Percentiles rank a stretch among this genome's conserved stretches.
These are phyloP conservation scores for Microsporum ferrugineum DNA, from an alignment of 2,329 filamentous ascomycete genomes.

Conservation along the genomic window DNA sequence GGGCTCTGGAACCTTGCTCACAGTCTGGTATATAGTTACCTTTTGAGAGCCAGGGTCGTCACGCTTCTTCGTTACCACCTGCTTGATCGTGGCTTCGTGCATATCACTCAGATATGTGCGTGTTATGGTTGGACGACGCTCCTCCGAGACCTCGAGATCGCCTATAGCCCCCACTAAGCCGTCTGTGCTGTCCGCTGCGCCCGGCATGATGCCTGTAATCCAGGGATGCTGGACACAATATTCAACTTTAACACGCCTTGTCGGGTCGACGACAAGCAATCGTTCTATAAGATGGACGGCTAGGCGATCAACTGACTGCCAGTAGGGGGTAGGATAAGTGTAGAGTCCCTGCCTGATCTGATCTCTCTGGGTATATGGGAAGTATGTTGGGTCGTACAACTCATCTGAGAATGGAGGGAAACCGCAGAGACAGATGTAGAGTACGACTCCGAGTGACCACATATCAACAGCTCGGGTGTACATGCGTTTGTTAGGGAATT, in stretches of 20 bases:
- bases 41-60: neutral
- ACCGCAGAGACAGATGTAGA: constrained; percentile 94
- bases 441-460: constrained; percentile 93
- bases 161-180: constrained; percentile 80
- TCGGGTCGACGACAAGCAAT: constrained; percentile 83
- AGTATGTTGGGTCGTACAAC: constrained; percentile 58
- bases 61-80: constrained; percentile 17
- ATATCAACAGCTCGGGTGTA: constrained; percentile 94
- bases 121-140: constrained; percentile 64
- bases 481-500: constrained; percentile 59
- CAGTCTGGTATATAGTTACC: neutral
- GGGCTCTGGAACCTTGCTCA: constrained; percentile 39
- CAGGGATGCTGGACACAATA: constrained; percentile 86
- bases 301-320: constrained; percentile 76
- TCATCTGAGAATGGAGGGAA: constrained; percentile 97
- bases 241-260: constrained; percentile 75
- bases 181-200: constrained; percentile 74
- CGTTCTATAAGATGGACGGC: constrained; percentile 86
- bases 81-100: constrained; percentile 58
- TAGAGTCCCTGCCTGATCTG: constrained; percentile 84
- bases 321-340: constrained; percentile 93
- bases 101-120: constrained; percentile 73
- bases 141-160: constrained; percentile 66
- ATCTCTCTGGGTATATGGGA: constrained; percentile 74
- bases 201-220: constrained; percentile 53